Conservation (phyloP, 1,284 basidiomycete genomes). For the Phlebopus sp. region DNA sequence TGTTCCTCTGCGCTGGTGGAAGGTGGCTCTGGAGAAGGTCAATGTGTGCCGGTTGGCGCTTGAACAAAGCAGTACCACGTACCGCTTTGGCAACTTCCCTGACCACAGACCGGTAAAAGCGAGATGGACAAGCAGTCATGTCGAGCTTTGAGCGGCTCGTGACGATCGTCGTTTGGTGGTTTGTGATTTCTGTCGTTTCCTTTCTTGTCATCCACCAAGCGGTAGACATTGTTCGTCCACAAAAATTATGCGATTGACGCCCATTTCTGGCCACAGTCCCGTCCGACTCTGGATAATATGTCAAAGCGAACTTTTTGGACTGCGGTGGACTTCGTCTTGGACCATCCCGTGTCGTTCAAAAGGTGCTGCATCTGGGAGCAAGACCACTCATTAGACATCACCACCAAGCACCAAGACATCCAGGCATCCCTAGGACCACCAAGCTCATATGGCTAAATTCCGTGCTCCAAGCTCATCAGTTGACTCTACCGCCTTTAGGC, state of each 20-base stretch:
- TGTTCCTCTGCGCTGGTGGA: slow-evolving; percentile 45
- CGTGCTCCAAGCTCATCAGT: slow-evolving; percentile 21
- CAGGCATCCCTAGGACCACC: not conserved
- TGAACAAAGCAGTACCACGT: slow-evolving; percentile 14
- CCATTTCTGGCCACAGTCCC: slow-evolving; percentile 2
- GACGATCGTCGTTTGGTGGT: too few relatives aligned
- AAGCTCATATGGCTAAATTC: slow-evolving; percentile 16
- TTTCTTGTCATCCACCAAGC: slow-evolving; percentile 15
- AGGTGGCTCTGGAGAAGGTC: slow-evolving; percentile 35
- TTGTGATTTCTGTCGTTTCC: too few relatives aligned
- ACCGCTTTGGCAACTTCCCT: slow-evolving; percentile 45
- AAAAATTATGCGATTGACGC: slow-evolving; percentile 1
- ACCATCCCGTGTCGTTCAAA: slow-evolving; percentile 17
- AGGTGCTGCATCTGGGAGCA: not conserved
- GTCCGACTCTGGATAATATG: slow-evolving; percentile 7
- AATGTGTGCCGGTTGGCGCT: slow-evolving; percentile 3
- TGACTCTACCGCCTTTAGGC: slow-evolving; percentile 2
- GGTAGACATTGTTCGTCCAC: slow-evolving; percentile 25
- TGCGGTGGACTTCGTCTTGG: not conserved
- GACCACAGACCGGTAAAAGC: slow-evolving; percentile 43
- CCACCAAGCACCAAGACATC: not conserved
- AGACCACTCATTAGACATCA: not conserved
- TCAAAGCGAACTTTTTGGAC: slow-evolving; percentile 18
- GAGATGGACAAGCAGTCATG: slow-evolving; percentile 20
- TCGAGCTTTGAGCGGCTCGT: slow-evolving; percentile 2